Base-by-base conservation (phyloP, 1,139 yeast species). In the Diutina sp. region DNA sequence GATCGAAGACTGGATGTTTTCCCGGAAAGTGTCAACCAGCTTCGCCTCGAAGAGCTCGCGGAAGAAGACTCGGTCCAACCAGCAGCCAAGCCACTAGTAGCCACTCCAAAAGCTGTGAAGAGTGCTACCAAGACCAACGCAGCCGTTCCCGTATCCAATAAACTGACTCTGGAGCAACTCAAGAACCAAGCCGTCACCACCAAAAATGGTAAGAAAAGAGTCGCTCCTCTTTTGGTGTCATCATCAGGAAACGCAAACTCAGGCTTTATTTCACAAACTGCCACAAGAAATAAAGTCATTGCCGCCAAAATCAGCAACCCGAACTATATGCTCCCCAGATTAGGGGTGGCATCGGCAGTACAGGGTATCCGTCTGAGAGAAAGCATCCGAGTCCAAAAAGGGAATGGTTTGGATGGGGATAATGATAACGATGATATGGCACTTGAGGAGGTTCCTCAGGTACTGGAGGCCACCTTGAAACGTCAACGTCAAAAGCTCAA, bases 21-120 rank as follows among this genome's bases (percentile, higher is more conserved):
- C 63, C 96, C 97, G 0, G 98, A 93, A 64, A 85, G 95, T 66
- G 80, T 86, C 0, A 87, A 83, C 57, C 97, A 91, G 68, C 74
- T 93, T 58, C 67, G 72, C 7, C 72, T 91, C 46, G 97, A 90
- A 64, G 87, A 84, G 41, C 44, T 56, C 14, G 57, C 56, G 6
- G 16, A 30, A 5, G 28, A 14, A 7, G 14, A 30, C 8, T 4
- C 32, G 25, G 6, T 16, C 6, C 32, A 32, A 50, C 44, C 30
- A 8, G 30, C 29, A 6, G 21, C 21, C 53, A 14, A 8, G 6
- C 14, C 47, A 6, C 5, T 54, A 5, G 6, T 35, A n/a, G 12
- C 46, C 2, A 6, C 12, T 3, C n/a, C 35, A 1, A 25, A 38
- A 6, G 28, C 52, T n/a, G n/a, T 21, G 11, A 45, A 46, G 14